These are phyloP conservation scores for Hemerocallis citrina DNA, from an alignment of 106 monocot species.

Conservation along the genomic window DNA sequence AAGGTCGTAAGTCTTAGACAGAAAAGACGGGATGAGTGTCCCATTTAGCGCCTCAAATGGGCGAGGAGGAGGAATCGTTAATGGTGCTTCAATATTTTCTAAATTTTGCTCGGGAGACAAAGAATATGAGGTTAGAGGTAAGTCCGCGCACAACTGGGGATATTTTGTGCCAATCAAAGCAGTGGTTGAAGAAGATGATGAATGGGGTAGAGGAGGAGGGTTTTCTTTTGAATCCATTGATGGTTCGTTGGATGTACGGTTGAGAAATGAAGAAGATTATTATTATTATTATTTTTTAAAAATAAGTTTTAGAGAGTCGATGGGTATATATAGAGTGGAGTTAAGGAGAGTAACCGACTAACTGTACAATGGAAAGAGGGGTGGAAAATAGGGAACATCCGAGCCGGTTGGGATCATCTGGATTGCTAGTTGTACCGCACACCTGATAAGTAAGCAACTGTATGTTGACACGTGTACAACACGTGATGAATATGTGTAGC, in stretches of 20 bases:
- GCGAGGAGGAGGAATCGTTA: too few species aligned
- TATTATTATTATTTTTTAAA: neutral
- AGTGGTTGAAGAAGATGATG: neutral
- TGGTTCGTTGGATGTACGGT: neutral
- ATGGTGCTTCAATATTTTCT: neutral
- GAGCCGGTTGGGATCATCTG: neutral
- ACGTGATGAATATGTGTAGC: too few species aligned
- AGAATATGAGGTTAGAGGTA: neutral
- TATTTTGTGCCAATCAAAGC: neutral
- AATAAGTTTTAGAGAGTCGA: neutral
- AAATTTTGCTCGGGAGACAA: neutral
- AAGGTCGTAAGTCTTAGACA: constrained; percentile 37
- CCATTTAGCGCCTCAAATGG: constrained; percentile 16
- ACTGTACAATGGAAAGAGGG: too few species aligned
- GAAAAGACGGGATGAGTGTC: constrained; percentile 24
- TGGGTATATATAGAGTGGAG: neutral
- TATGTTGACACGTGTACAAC: neutral
- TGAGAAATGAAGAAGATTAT: neutral
- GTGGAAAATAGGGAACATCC: neutral
- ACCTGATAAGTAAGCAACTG: neutral
- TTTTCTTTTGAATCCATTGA: neutral
- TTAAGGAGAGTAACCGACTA: neutral
- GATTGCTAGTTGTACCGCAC: neutral
- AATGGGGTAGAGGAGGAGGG: too few species aligned
- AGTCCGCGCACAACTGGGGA: neutral